Evolutionary conservation across 345 rosid genomes (phyloP).

Genomic region (Eucalyptus regnans): DNA sequence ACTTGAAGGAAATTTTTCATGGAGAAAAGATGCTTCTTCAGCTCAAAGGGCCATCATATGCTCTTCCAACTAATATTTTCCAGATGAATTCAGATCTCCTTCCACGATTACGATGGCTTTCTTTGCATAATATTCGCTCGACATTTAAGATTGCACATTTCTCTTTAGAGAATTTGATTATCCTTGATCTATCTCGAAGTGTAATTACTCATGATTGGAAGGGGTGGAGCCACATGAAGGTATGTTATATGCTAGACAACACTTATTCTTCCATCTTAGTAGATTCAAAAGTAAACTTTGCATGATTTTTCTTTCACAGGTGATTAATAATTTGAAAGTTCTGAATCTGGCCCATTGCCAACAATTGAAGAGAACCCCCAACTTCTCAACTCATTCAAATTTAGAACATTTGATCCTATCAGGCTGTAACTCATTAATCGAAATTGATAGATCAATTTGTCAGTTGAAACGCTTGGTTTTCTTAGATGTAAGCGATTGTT

Average conservation of each 20-base stretch:
- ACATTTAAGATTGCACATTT: background rate
- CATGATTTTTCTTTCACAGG: background rate
- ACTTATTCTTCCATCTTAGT: background rate
- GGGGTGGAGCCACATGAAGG: background rate
- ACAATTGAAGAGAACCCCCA: no score
- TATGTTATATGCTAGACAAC: background rate
- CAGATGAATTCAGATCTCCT: no score
- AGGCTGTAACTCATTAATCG: accelerated
- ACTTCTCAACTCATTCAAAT: no score
- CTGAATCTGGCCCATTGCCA: accelerated
- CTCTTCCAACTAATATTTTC: accelerated
- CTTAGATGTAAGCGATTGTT: no score
- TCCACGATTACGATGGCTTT: no score
- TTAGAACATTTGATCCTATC: no score
- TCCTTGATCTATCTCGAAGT: background rate
- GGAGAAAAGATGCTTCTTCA: accelerated
- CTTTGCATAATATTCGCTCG: no score
- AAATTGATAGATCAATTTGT: no score
- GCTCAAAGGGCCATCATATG: accelerated
- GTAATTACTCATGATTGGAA: background rate
- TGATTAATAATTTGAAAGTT: background rate
- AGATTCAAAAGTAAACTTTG: background rate
- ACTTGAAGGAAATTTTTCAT: background rate
- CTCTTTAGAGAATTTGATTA: background rate
- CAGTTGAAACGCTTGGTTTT: no score